A percentile compares a stretch with the other conserved stretches of the same genome.
These are phyloP conservation scores for Zizania latifolia DNA, from an alignment of 176 grass and related monocot species.

Conservation along the genomic window DNA sequence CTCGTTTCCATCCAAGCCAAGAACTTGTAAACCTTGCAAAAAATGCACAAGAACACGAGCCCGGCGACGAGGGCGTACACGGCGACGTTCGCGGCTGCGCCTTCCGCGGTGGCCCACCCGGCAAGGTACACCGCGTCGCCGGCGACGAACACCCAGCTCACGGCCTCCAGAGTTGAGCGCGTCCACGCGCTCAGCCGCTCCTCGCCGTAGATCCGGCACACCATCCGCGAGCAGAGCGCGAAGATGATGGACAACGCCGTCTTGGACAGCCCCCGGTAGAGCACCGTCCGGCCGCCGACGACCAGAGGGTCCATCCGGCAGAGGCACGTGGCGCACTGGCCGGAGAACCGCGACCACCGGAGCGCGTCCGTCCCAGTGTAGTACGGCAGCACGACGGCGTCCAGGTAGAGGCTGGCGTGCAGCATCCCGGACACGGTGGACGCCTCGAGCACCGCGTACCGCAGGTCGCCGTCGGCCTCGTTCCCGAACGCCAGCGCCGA, in stretches of 20 bases:
- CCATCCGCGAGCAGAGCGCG: slow-evolving; percentile 61
- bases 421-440: slow-evolving; percentile 69
- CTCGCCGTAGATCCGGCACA: slow-evolving; percentile 62
- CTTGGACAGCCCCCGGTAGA: slow-evolving; percentile 55
- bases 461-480: slow-evolving; percentile 47
- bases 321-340: slow-evolving; percentile 58
- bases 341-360: slow-evolving; percentile 42
- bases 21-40: slow-evolving; percentile 52
- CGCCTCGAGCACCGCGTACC: slow-evolving; percentile 65
- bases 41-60: slow-evolving; percentile 38
- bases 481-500: slow-evolving; percentile 71
- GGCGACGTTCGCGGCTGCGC: background rate
- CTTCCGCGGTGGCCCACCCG: slow-evolving; percentile 6
- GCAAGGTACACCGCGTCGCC: slow-evolving; percentile 45
- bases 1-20: slow-evolving; percentile 46
- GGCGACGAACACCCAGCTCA: slow-evolving; percentile 49
- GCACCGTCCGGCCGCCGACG: slow-evolving; percentile 31
- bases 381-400: slow-evolving; percentile 52
- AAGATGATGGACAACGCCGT: slow-evolving; percentile 54
- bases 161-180: slow-evolving; percentile 39
- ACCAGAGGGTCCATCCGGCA: slow-evolving; percentile 53
- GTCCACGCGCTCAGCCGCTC: slow-evolving; percentile 34
- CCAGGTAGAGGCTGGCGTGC: slow-evolving; percentile 53
- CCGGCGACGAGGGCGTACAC: slow-evolving; percentile 30
- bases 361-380: slow-evolving; percentile 66